Conservation (phyloP, 1,284 basidiomycete species). For the Tilletia caries region DNA sequence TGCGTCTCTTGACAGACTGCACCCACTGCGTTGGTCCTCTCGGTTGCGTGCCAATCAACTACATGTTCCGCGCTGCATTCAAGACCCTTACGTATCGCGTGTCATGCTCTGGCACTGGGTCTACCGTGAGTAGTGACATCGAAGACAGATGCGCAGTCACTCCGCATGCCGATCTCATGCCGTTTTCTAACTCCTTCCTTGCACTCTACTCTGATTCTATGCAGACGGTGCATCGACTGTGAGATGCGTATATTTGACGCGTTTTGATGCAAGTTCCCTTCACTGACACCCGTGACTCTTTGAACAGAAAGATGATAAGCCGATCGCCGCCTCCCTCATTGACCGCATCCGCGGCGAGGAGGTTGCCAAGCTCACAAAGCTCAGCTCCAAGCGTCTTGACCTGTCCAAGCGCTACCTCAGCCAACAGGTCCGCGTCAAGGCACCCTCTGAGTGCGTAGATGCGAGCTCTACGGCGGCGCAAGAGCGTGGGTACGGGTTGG, state of each 20-base stretch:
- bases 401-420: slow-evolving; percentile 81
- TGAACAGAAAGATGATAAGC: no score
- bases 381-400: slow-evolving; percentile 72
- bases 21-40: slow-evolving; percentile 93
- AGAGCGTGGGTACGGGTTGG: no score
- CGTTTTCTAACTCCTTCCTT: no score
- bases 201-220: neutral
- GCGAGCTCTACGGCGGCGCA: no score
- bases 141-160: no score
- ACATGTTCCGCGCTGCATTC: slow-evolving; percentile 57
- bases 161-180: no score
- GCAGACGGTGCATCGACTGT: slow-evolving; percentile 37
- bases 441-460: slow-evolving; percentile 71
- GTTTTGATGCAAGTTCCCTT: slow-evolving; percentile 64
- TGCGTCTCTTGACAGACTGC: slow-evolving; percentile 59
- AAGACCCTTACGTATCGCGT: neutral
- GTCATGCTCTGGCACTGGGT: no score
- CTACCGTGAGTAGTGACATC: no score
- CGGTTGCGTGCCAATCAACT: slow-evolving; percentile 93
- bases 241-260: neutral
- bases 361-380: slow-evolving; percentile 67
- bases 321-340: no score
- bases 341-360: no score
- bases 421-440: slow-evolving; percentile 73
- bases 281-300: no score